Evolutionary conservation across 139 green algal species (phyloP).

Genomic region (Tetradesmus obliquus): DNA sequence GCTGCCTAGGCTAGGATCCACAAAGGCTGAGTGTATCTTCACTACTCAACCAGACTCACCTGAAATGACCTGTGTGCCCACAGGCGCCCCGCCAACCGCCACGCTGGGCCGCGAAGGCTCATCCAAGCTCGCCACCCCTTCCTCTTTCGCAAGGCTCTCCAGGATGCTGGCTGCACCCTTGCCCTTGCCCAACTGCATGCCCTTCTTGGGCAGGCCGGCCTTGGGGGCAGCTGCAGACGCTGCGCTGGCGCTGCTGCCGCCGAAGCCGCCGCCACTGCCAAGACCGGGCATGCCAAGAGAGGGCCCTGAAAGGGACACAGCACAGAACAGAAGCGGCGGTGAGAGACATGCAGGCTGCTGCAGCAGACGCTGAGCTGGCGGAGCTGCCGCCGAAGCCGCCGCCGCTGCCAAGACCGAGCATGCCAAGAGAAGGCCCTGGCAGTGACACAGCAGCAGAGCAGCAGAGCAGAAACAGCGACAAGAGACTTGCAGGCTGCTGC

Average conservation of each 20-base stretch:
- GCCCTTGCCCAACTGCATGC: conserved; percentile 91
- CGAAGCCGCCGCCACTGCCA: conserved; percentile 45
- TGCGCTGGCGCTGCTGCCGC: conserved; percentile 13
- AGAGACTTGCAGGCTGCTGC: background rate
- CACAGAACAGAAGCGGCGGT: too few species aligned
- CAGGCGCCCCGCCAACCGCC: conserved; percentile 4
- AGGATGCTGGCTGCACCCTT: conserved; percentile 88
- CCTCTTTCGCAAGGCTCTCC: conserved; percentile 80
- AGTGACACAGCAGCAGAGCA: too few species aligned
- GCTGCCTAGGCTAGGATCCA: too few species aligned
- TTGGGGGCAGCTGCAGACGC: conserved; percentile 8
- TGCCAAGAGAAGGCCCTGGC: too few species aligned
- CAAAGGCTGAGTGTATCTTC: too few species aligned
- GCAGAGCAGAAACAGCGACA: too few species aligned
- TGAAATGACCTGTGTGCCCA: conserved; percentile 40
- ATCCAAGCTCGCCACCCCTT: conserved; percentile 80
- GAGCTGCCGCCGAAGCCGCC: background rate
- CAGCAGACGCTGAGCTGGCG: too few species aligned
- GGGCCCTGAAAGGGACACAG: background rate
- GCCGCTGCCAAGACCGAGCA: too few species aligned
- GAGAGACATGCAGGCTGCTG: too few species aligned
- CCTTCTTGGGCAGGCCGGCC: conserved; percentile 53
- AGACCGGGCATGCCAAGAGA: conserved; percentile 6
- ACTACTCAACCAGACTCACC: conserved; percentile 8
- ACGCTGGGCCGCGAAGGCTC: conserved; percentile 44